Evolutionary conservation across 306 rosid species (phyloP), one percentile per base, ranked within the genome.

Genomic region (cucumber (Cucumis sativus)): DNA sequence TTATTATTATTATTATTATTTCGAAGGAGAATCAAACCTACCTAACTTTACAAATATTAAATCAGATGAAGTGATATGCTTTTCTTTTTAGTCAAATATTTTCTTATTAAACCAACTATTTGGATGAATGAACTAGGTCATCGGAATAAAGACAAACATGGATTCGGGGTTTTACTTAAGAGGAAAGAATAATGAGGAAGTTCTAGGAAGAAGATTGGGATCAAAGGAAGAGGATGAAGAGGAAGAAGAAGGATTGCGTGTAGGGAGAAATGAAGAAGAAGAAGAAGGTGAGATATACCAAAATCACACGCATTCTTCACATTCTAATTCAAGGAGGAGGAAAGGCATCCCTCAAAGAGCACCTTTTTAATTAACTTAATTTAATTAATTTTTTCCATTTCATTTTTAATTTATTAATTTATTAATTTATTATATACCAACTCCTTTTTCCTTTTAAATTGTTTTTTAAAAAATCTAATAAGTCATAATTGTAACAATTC

Each of bases 291-390:
- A 75, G 37, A 57, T 75, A 6, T 75, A 37, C 78, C 78, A 41
- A 33, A 60, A 66, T 41, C 55, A 55, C 52, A 75, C 78, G 78
- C 78, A 20, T 55, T 52, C 78, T 56, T 41, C 78, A 10, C 78
- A 56, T 75, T 55, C 78, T n/a, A 75, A 75, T 57, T 56, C 66
- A 37, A 75, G 78, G 54, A 75, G 78, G 62, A 75, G 78, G 55
- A 75, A 75, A 57, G 78, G 78, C 78, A 75, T 55, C 67, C 78
- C 78, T 55, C 78, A 75, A 35, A 75, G 78, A 59, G 78, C 78
- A 10, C 78, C 78, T 57, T 59, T 75, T 45, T 72, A 51, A 70
- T 66, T 13, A 20, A 59, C 30, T 28, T 28, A 28, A 28, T 28
- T 28, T 16, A 14, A 33, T 64, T 37, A 35, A 0, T 28, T 0